Evolutionary conservation across 2,329 filamentous ascomycete genomes (phyloP), one percentile per base, ranked within the genome.

Genomic region (Fusarium sp.): DNA sequence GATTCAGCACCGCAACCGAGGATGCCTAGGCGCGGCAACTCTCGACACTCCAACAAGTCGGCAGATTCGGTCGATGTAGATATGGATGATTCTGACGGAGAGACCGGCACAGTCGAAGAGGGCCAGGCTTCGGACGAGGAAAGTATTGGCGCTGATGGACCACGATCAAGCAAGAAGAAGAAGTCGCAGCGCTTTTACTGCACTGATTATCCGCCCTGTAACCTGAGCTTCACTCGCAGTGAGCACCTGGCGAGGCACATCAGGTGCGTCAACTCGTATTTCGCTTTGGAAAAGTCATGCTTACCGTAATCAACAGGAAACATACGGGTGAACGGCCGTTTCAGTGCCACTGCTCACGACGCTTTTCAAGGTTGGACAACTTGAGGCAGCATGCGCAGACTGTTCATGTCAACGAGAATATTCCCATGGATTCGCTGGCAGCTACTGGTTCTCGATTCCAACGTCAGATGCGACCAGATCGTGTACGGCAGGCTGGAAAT

Each of bases 271-370:
- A 29, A 29, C 20, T 62, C 54, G 3, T 34, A 10, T 20, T 31
- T 54, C 20, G 13, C 8, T 56, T 52, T 20, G 9, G 29, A 58
- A 38, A 18, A 18, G 31, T 35, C 13, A 64, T 70, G 60, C 75
- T 71, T 40, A 62, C 61, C 42, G 45, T 22, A 64, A 47, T 66
- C 67, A 61, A 20, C 72, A 96, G 95, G 78, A 98, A 98, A 89
- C 96, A 99, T 80, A 99, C 96, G 1, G 96, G 96, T 62, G 96
- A 99, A 85, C 92, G 96, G 31, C 96, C 96, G 0, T 99, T 98
- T 79, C 93, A 97, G 83, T 99, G 96, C 77, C 96, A 98, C 82
- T 99, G 96, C 83, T 94, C 93, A 3, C 91, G 96, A 60, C 91
- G 95, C 64, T 99, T 99, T 82, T 98, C 96, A 11, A 91, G 96